phyloP scores from a whole-genome alignment of 306 rosid species.

The Medicago arabica region DNA sequence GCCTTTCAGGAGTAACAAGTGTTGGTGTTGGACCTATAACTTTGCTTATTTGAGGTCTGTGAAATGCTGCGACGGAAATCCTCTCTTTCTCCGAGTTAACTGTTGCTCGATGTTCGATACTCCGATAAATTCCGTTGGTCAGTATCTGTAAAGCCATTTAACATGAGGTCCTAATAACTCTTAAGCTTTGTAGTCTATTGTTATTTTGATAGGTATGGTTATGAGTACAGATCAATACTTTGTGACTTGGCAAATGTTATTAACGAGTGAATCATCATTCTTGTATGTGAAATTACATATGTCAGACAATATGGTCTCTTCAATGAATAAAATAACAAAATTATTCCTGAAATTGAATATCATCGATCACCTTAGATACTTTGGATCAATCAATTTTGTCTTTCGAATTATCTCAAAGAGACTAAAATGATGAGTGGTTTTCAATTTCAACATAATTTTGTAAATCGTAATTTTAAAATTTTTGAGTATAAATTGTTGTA shows the following conservation, averaged over 20 bases:
- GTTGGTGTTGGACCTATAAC: constrained; percentile 16
- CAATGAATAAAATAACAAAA: no score
- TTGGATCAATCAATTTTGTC: background rate
- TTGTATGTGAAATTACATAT: no score
- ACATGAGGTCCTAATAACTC: background rate
- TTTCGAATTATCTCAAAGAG: background rate
- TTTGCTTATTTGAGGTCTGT: constrained; percentile 12
- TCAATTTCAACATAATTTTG: no score
- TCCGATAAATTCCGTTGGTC: constrained; percentile 24
- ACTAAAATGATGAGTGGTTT: background rate
- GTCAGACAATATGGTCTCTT: no score
- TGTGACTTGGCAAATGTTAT: no score
- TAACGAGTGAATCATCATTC: no score
- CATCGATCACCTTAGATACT: background rate
- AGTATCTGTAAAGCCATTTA: constrained; percentile 2
- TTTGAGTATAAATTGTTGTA: no score
- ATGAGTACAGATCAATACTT: background rate
- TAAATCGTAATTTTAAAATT: no score
- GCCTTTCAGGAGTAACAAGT: constrained; percentile 26
- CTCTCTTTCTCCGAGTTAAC: constrained; percentile 25
- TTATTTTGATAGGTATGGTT: no score
- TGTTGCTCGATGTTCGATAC: constrained; percentile 27
- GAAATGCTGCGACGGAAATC: constrained; percentile 16
- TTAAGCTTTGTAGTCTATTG: background rate
- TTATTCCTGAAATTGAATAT: no score